These are phyloP conservation scores for Brassica balearica DNA, from an alignment of 441 rosid genomes.

Conservation along the genomic window DNA sequence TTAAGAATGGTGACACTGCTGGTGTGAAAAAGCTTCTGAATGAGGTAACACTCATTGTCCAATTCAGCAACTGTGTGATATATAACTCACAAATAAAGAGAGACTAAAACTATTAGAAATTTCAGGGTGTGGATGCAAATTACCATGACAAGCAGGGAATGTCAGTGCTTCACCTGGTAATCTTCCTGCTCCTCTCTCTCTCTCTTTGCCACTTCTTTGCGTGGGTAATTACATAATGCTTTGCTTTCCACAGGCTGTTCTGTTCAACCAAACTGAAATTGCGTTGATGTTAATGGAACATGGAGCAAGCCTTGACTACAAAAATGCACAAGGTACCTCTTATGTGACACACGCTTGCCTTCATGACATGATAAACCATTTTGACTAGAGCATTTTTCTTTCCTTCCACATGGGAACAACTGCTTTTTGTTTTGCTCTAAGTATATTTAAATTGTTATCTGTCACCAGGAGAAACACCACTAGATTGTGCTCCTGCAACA, in stretches of 20 bases:
- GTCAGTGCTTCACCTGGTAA: slow-evolving; percentile 91
- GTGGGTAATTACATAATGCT: slow-evolving; percentile 22
- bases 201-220: neutral
- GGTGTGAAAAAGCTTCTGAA: slow-evolving; percentile 81
- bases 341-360: slow-evolving; percentile 28
- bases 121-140: slow-evolving; percentile 93
- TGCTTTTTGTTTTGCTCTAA: neutral
- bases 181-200: neutral
- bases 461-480: slow-evolving; percentile 76
- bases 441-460: neutral
- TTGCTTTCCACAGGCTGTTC: slow-evolving; percentile 64
- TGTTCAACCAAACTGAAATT: slow-evolving; percentile 84
- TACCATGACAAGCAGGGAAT: slow-evolving; percentile 90
- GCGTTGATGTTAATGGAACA: slow-evolving; percentile 79
- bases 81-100: neutral
- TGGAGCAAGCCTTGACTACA: slow-evolving; percentile 81
- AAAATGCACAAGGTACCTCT: slow-evolving; percentile 84
- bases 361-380: neutral
- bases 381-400: neutral
- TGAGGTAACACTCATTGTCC: slow-evolving; percentile 65
- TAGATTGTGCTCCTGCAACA: slow-evolving; percentile 92
- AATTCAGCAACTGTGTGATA: slow-evolving; percentile 10
- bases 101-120: slow-evolving; percentile 27
- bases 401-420: neutral
- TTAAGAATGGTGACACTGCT: slow-evolving; percentile 81